Conservation (phyloP, 2,329 filamentous ascomycete species). For the Sordariomycetes sp. region DNA sequence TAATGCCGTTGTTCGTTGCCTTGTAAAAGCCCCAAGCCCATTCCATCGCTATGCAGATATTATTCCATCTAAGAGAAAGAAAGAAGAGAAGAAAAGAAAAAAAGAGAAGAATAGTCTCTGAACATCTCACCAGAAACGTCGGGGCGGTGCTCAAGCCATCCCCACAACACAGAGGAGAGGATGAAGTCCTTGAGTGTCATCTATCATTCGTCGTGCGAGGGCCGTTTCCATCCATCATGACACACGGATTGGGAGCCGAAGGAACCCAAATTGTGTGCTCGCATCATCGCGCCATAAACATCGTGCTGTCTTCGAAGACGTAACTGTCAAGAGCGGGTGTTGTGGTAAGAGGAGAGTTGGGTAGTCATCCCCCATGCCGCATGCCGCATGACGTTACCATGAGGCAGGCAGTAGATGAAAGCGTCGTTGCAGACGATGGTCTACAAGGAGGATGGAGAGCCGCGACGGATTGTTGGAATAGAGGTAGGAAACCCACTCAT, state of each 20-base stretch:
- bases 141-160: neutral
- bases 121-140: neutral
- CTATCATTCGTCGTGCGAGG: too few species aligned
- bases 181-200: too few species aligned
- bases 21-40: constrained; percentile 4
- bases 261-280: constrained; percentile 10
- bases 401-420: neutral
- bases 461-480: constrained; percentile 37
- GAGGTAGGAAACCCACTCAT: constrained; percentile 38
- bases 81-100: constrained; percentile 10
- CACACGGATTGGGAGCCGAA: neutral
- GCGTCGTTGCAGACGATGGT: constrained; percentile 23
- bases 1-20: neutral
- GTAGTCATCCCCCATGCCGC: neutral
- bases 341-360: neutral
- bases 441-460: constrained; percentile 38
- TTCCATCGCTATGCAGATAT: constrained; percentile 14
- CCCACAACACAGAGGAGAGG: too few species aligned
- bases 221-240: too few species aligned
- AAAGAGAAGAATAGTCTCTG: constrained; percentile 6
- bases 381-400: neutral
- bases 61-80: constrained; percentile 6
- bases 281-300: constrained; percentile 19
- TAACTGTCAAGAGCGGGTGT: neutral
- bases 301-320: constrained; percentile 11